Conservation (phyloP, 2,329 filamentous ascomycete species). For the Ophiostoma novo-ulmi region DNA sequence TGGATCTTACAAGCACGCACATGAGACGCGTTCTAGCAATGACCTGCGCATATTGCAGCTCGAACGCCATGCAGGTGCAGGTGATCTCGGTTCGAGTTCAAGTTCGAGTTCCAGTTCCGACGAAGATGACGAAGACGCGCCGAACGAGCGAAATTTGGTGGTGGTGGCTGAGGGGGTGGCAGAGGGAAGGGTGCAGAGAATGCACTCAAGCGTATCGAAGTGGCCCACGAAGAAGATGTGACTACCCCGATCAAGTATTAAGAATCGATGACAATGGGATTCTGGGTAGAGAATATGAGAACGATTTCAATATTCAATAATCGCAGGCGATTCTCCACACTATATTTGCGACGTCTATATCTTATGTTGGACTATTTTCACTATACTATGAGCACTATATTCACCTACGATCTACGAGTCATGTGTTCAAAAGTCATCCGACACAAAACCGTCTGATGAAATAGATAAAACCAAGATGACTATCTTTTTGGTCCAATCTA, state of each 20-base stretch:
- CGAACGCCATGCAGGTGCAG: background rate
- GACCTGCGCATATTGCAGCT: background rate
- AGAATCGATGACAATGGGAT: background rate
- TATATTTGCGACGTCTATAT: background rate
- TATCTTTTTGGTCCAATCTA: background rate
- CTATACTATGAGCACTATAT: background rate
- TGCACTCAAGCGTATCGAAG: background rate
- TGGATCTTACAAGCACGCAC: background rate
- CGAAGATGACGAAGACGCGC: background rate
- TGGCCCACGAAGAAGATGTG: background rate
- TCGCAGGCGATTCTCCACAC: background rate
- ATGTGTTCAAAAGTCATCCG: background rate
- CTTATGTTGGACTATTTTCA: background rate
- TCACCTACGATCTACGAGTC: too few species aligned
- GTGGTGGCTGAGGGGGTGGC: background rate
- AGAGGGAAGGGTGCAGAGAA: background rate
- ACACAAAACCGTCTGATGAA: background rate
- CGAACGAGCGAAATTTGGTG: background rate
- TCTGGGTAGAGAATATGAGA: background rate
- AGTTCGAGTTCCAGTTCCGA: background rate
- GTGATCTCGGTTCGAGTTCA: background rate
- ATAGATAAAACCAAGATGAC: background rate
- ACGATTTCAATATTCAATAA: background rate
- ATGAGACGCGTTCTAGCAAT: background rate
- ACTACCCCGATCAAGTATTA: conserved; percentile 6